phyloP scores from a whole-genome alignment of 129 eudicot species.

The Heracleum sosnowskyi region DNA sequence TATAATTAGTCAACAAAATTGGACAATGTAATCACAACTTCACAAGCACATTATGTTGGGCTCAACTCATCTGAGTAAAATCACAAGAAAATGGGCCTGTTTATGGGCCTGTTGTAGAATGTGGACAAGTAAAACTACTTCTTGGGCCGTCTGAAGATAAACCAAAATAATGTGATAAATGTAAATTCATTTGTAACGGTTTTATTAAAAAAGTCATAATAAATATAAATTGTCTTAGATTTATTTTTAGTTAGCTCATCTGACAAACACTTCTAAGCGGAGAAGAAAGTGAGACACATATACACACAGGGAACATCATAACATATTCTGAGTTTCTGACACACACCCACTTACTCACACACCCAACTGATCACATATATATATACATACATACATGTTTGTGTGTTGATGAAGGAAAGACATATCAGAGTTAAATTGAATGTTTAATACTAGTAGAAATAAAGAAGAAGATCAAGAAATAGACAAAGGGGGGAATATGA shows the following conservation, averaged over 20 bases:
- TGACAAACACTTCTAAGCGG: background rate
- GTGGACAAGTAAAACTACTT: no score
- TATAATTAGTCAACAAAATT: no score
- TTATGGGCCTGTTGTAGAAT: no score
- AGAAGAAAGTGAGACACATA: background rate
- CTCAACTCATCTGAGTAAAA: no score
- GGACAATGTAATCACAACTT: no score
- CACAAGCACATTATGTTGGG: no score
- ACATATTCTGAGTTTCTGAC: background rate
- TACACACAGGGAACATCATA: background rate
- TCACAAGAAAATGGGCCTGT: no score
- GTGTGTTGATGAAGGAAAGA: background rate
- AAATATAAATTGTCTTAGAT: no score
- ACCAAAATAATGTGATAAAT: no score
- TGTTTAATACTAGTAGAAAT: background rate
- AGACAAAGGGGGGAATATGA: conserved; percentile 22
- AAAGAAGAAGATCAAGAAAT: background rate
- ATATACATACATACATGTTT: background rate
- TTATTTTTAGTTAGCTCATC: background rate
- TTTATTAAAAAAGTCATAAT: no score
- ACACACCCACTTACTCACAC: conserved; percentile 4
- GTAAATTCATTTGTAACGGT: no score
- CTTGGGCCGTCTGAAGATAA: no score
- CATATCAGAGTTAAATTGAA: background rate
- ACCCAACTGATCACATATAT: background rate